A percentile compares a stretch with the other conserved stretches of the same genome.
phyloP scores from a whole-genome alignment of 2,329 filamentous ascomycete genomes.

The Pseudogymnoascus sp. region DNA sequence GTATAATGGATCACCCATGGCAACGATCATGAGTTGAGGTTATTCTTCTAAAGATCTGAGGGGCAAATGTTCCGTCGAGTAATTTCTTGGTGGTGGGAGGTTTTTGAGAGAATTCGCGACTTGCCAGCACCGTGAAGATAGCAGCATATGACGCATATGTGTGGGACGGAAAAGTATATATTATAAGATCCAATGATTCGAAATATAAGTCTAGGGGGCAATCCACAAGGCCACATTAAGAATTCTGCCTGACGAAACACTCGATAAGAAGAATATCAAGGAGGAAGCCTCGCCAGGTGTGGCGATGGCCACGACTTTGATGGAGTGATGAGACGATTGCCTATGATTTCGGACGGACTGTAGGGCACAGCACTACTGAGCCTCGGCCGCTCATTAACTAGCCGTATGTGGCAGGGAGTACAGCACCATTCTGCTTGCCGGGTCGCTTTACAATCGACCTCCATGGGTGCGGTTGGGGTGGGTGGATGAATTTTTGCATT shows the following conservation, averaged over 20 bases:
- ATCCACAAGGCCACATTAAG: neutral
- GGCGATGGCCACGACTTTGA: neutral
- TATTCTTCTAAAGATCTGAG: neutral
- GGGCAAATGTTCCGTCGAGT: neutral
- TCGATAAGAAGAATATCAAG: neutral
- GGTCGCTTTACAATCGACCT: neutral
- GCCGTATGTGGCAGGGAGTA: neutral
- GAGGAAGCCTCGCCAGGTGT: neutral
- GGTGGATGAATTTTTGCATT: neutral
- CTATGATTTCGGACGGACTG: neutral
- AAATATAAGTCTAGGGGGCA: neutral
- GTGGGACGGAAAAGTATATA: neutral
- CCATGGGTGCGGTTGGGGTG: neutral
- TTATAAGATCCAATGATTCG: neutral
- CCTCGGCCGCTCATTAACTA: conserved; percentile 1
- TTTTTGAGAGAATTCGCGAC: neutral
- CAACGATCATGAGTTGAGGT: neutral
- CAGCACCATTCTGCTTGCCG: neutral
- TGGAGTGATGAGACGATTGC: neutral
- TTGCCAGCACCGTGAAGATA: neutral
- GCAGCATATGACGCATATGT: neutral
- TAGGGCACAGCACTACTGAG: neutral
- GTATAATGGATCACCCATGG: neutral
- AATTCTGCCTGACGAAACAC: neutral
- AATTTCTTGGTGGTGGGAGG: neutral